A percentile compares a stretch with the other conserved stretches of the same genome.
These are phyloP conservation scores for Rhynchospora breviuscula DNA, from an alignment of 176 grass and related monocot genomes.

Conservation along the genomic window DNA sequence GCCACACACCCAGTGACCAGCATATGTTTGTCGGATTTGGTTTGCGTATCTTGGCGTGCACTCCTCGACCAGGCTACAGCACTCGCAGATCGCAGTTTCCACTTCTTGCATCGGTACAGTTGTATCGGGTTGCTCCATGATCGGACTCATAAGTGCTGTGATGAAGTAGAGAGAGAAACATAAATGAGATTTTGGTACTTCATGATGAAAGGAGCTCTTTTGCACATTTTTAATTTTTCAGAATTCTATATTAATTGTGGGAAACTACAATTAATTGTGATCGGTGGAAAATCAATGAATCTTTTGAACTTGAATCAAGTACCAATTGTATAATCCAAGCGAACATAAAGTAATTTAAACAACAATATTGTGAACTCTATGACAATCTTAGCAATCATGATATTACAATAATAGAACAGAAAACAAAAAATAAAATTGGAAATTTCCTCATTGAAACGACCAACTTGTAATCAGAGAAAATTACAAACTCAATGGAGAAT, in stretches of 20 bases:
- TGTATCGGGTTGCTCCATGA: conserved; percentile 26
- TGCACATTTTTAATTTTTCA: not conserved
- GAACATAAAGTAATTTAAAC: not conserved
- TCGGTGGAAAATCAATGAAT: not conserved
- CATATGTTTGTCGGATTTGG: conserved; percentile 49
- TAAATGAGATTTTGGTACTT: not conserved
- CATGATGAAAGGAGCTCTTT: not conserved
- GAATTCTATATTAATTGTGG: not conserved
- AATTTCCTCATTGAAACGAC: not conserved
- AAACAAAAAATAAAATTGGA: not conserved
- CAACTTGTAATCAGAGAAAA: not conserved
- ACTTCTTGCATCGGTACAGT: not conserved
- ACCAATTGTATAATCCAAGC: not conserved
- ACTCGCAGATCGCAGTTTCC: conserved; percentile 62
- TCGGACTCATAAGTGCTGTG: conserved; percentile 1
- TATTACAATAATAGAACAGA: not conserved
- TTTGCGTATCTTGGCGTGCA: conserved; percentile 68
- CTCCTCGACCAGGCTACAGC: conserved; percentile 83
- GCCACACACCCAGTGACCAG: conserved; percentile 68
- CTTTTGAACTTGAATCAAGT: not conserved
- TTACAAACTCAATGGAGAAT: not conserved
- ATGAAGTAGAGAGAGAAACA: not conserved
- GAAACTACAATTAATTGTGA: not conserved
- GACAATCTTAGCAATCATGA: not conserved
- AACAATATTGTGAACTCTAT: not conserved